Conservation (phyloP, 2,329 filamentous ascomycete species). For the Cryphonectria parasitica region DNA sequence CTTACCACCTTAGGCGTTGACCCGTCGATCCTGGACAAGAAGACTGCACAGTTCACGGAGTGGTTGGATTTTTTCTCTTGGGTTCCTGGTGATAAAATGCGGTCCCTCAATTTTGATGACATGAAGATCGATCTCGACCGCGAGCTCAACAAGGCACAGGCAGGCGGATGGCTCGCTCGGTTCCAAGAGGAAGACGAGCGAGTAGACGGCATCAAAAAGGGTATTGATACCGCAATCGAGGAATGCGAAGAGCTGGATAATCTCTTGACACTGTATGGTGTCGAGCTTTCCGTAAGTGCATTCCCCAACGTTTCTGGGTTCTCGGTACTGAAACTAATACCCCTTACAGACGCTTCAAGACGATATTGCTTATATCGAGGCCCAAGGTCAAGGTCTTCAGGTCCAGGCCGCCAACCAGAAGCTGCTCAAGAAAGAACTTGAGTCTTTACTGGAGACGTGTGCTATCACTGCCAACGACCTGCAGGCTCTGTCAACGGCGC, state of each 20-base stretch:
- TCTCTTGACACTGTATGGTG: constrained; percentile 88
- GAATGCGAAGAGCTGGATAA: constrained; percentile 98
- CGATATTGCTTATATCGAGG: constrained; percentile 96
- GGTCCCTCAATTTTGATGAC: constrained; percentile 75
- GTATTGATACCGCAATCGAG: constrained; percentile 86
- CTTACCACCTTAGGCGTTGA: constrained; percentile 79
- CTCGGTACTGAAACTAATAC: constrained; percentile 32
- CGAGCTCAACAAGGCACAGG: constrained; percentile 88
- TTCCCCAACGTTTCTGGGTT: not conserved
- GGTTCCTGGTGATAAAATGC: constrained; percentile 75
- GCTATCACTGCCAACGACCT: constrained; percentile 81
- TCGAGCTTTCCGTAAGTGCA: constrained; percentile 80
- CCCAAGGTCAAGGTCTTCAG: constrained; percentile 93
- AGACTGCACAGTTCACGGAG: constrained; percentile 78
- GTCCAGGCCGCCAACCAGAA: constrained; percentile 98
- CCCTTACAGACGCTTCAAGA: constrained; percentile 78
- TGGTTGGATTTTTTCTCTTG: constrained; percentile 88
- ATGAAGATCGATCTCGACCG: constrained; percentile 83
- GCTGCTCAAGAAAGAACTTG: constrained; percentile 84
- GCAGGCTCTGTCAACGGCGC: constrained; percentile 71
- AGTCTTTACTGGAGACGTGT: constrained; percentile 86
- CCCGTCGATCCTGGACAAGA: constrained; percentile 72
- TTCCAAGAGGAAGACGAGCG: constrained; percentile 86
- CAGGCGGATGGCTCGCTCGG: constrained; percentile 87
- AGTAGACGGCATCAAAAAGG: constrained; percentile 80